These are phyloP conservation scores for Allantophomopsis cytisporea DNA, from an alignment of 2,329 filamentous ascomycete species.

Conservation along the genomic window DNA sequence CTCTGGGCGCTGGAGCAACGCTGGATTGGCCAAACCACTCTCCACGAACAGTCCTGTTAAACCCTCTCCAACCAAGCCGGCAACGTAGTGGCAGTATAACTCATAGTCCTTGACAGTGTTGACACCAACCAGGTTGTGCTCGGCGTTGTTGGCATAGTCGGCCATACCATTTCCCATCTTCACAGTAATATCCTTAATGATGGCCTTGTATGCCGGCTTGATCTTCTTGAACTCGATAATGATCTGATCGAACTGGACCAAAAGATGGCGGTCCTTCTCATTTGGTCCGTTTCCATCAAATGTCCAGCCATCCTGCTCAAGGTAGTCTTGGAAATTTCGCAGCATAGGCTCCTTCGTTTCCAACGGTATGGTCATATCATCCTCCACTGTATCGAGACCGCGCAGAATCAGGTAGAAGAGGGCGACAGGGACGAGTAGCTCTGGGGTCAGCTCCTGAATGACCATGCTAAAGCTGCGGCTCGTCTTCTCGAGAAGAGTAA, in stretches of 20 bases:
- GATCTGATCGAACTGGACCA: conserved; percentile 85
- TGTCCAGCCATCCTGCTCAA: conserved; percentile 81
- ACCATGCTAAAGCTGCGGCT: conserved; percentile 89
- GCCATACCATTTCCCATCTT: conserved; percentile 99
- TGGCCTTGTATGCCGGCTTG: conserved; percentile 69
- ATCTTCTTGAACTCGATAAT: conserved; percentile 78
- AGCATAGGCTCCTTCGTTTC: conserved; percentile 76
- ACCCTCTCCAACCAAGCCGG: conserved; percentile 94
- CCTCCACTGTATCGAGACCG: conserved; percentile 94
- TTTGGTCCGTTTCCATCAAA: conserved; percentile 75
- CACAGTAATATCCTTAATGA: conserved; percentile 84
- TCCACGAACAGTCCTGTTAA: conserved; percentile 83
- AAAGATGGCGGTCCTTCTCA: conserved; percentile 86
- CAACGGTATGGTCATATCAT: conserved; percentile 86
- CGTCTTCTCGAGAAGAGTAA: conserved; percentile 72
- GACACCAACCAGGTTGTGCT: conserved; percentile 68
- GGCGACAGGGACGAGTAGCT: conserved; percentile 77
- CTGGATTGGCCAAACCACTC: conserved; percentile 74
- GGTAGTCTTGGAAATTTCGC: conserved; percentile 64
- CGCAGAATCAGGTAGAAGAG: conserved; percentile 90
- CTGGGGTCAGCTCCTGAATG: conserved; percentile 90
- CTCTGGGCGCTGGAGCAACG: conserved; percentile 62
- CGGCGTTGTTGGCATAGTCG: conserved; percentile 78
- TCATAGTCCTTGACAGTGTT: conserved; percentile 83
- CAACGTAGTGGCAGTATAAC: conserved; percentile 94